Percentiles rank a stretch among this genome's conserved stretches.
Evolutionary conservation across 1,139 yeast genomes (phyloP).

Genomic region (Candida buenavistaensis): DNA sequence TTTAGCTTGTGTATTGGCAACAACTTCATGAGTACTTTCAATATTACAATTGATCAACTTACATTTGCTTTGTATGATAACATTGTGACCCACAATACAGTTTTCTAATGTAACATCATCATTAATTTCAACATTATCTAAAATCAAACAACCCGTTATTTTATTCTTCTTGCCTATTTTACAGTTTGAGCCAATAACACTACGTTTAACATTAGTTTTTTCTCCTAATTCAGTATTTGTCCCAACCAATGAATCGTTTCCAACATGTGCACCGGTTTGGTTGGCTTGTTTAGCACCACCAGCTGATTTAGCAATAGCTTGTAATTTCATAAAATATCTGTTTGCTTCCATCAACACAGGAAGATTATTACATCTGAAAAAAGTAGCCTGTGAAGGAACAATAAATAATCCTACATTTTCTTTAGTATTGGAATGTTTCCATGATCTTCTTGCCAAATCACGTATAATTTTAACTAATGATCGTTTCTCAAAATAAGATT

Average conservation of each 20-base stretch:
- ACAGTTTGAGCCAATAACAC: slow-evolving; percentile 79
- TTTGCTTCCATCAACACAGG: slow-evolving; percentile 92
- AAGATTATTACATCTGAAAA: slow-evolving; percentile 74
- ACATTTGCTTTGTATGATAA: slow-evolving; percentile 57
- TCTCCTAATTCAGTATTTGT: slow-evolving; percentile 61
- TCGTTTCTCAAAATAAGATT: slow-evolving; percentile 39
- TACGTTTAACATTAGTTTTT: slow-evolving; percentile 76
- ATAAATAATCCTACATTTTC: slow-evolving; percentile 66
- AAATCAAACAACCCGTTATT: slow-evolving; percentile 79
- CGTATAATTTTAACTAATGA: slow-evolving; percentile 73
- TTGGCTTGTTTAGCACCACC: slow-evolving; percentile 43
- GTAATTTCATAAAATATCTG: slow-evolving; percentile 64
- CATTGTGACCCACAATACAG: slow-evolving; percentile 78
- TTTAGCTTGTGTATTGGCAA: slow-evolving; percentile 63
- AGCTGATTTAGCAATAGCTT: slow-evolving; percentile 33
- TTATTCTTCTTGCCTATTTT: slow-evolving; percentile 82
- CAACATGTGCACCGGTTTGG: slow-evolving; percentile 68
- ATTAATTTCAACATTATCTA: slow-evolving; percentile 69
- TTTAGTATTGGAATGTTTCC: slow-evolving; percentile 69
- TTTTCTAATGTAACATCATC: slow-evolving; percentile 89
- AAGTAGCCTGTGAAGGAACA: slow-evolving; percentile 64
- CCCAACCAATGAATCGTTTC: slow-evolving; percentile 82
- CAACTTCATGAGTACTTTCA: slow-evolving; percentile 74
- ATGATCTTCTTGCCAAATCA: slow-evolving; percentile 86
- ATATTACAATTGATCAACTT: slow-evolving; percentile 77